Evolutionary conservation across 768 basidiomycete species (phyloP).

Genomic region (Boletus reticulatus): DNA sequence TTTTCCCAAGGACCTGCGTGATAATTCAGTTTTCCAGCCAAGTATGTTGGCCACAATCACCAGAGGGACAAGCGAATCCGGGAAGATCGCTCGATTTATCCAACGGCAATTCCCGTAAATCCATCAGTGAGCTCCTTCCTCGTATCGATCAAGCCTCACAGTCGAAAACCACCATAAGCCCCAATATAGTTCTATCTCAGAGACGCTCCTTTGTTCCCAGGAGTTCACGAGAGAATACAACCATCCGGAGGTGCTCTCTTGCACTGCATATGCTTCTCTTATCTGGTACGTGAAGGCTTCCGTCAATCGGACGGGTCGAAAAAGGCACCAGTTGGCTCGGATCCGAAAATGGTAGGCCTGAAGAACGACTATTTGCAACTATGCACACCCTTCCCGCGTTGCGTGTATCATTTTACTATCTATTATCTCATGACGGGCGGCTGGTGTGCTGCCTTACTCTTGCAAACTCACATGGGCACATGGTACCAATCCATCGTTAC

Average conservation of each 20-base stretch:
- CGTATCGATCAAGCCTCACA: constrained; percentile 4
- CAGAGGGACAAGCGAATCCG: neutral
- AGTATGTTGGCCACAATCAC: neutral
- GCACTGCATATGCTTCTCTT: constrained; percentile 5
- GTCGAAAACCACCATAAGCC: neutral
- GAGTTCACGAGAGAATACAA: constrained; percentile 16
- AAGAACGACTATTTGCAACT: neutral
- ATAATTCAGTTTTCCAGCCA: neutral
- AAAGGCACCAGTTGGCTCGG: constrained; percentile 13
- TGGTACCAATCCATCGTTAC: neutral
- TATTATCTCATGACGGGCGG: neutral
- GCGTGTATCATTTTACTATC: neutral
- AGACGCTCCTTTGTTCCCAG: neutral
- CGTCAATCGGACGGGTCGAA: constrained; percentile 3
- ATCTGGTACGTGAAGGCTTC: constrained; percentile 4
- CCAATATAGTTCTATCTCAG: neutral
- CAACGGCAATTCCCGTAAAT: constrained; percentile 12
- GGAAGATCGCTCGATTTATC: constrained; percentile 8
- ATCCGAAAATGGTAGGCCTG: constrained; percentile 6
- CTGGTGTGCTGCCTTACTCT: neutral
- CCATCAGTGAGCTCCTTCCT: constrained; percentile 1
- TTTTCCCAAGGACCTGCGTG: constrained; percentile 2
- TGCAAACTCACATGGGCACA: neutral
- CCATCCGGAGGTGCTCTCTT: constrained; percentile 21
- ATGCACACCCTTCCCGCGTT: constrained; percentile 4